Base-by-base conservation (phyloP, 2,329 filamentous ascomycete species). In the Dactylella cylindrospora region DNA sequence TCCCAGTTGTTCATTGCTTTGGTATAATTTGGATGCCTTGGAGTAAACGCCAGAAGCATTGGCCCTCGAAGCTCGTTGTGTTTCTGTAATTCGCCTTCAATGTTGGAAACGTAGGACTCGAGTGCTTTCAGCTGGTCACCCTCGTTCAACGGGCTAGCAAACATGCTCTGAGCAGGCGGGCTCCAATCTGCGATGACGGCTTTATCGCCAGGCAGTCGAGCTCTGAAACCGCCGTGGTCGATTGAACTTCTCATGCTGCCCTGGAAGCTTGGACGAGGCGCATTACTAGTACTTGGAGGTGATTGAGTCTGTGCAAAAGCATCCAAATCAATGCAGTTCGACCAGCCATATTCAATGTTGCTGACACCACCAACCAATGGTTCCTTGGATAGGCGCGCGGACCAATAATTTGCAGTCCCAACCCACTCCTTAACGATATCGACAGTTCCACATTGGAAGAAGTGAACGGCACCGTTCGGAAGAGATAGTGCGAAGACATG, bases 341-440 rank as follows among this genome's bases (percentile, higher is more conserved):
- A 88, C 93, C 93, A 98, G 47, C 93, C 93, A 70, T 96, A 97
- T 73, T 98, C 93, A 67, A 97, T 86, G 72, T 96, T 98, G 74
- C 88, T 95, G 68, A 98, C 87, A 53, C 90, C 91, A 54, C 93
- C 93, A 26, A 91, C 82, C 25, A 98, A 77, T 2, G 93, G 93
- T 71, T 97, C 90, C 65, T 95, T 96, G 70, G 90, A 95, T 25
- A 97, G 78, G 45, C 93, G 82, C 2, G 93, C 91, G 70, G 89
- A 93, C 93, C 93, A 98, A 74, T 97, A 98, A 74, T 98, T 98
- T 69, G 88, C 89, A 1, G 90, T 94, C 13, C 83, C 85, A 46
- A 97, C 90, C 69, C 96, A 98, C 72, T 98, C 93, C 68, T 86
- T 86, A 68, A 90, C 87, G 69, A 97, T 95, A 68, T 98, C 93